Percentiles rank a stretch among this genome's conserved stretches.
Conservation (phyloP, 768 basidiomycete species). For the Calocybe cyanea region DNA sequence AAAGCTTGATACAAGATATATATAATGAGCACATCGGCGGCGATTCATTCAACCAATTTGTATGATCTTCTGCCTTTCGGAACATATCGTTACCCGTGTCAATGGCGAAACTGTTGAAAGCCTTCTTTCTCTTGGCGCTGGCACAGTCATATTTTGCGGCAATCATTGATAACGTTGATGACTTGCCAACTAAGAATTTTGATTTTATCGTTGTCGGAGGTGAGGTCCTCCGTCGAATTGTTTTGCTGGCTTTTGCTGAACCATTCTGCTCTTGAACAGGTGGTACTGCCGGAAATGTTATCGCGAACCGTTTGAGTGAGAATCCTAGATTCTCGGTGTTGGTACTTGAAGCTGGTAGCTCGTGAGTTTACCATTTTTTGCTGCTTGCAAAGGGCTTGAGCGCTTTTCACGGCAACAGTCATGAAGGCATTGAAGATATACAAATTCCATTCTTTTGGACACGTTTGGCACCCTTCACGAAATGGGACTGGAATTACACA, state of each 20-base stretch:
- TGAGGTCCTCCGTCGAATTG: no score
- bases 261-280: conserved; percentile 2
- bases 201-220: neutral
- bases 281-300: conserved; percentile 12
- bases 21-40: no score
- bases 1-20: no score
- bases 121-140: no score
- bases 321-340: conserved; percentile 6
- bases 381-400: neutral
- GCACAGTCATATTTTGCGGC: no score
- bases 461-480: neutral
- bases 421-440: neutral
- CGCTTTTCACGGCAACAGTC: neutral
- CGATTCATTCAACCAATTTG: no score
- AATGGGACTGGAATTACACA: conserved; percentile 27
- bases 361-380: conserved; percentile 3
- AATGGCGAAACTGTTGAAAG: no score
- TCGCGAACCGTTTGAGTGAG: conserved; percentile 9
- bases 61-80: no score
- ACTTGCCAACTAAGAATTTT: no score
- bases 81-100: no score
- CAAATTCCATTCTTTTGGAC: neutral
- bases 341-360: conserved; percentile 10
- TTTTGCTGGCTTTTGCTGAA: neutral
- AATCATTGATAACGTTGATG: no score